A percentile compares a stretch with the other conserved stretches of the same genome.
Evolutionary conservation across 768 basidiomycete species (phyloP).

Genomic region (Tephrocybe sp.): DNA sequence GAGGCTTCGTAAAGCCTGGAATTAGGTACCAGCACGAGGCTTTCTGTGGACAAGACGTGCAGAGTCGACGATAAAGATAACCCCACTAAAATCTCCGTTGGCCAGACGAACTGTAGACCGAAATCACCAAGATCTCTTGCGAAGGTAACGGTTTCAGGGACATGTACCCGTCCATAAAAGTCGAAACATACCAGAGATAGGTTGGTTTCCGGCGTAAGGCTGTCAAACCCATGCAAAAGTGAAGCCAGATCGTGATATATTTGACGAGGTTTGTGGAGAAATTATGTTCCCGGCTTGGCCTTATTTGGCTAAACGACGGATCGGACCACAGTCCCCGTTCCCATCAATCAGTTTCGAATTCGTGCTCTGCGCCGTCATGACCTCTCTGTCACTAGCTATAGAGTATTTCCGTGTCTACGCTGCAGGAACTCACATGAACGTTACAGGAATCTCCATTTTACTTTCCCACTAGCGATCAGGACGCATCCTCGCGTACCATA

Average conservation of each 20-base stretch:
- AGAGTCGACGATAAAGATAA: not conserved
- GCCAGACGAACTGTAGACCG: not conserved
- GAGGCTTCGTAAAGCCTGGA: not conserved
- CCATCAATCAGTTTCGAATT: too few species aligned
- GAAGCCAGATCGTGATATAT: not conserved
- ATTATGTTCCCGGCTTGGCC: too few species aligned
- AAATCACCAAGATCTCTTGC: not conserved
- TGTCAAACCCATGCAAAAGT: conserved; percentile 10
- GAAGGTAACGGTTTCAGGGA: conserved; percentile 5
- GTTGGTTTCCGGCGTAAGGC: not conserved
- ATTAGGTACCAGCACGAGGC: not conserved
- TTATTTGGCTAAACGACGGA: too few species aligned
- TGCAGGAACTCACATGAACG: too few species aligned
- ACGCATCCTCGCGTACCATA: not conserved
- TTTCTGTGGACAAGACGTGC: not conserved
- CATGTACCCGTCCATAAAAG: not conserved
- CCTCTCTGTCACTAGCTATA: too few species aligned
- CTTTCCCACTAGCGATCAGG: too few species aligned
- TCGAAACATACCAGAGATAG: not conserved
- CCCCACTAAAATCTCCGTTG: conserved; percentile 19
- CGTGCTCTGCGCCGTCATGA: too few species aligned
- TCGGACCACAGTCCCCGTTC: too few species aligned
- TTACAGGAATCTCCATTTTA: too few species aligned
- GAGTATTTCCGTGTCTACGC: too few species aligned
- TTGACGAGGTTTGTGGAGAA: not conserved